Base-by-base conservation (phyloP, 1,284 basidiomycete species). In the Puccinia hordei region DNA sequence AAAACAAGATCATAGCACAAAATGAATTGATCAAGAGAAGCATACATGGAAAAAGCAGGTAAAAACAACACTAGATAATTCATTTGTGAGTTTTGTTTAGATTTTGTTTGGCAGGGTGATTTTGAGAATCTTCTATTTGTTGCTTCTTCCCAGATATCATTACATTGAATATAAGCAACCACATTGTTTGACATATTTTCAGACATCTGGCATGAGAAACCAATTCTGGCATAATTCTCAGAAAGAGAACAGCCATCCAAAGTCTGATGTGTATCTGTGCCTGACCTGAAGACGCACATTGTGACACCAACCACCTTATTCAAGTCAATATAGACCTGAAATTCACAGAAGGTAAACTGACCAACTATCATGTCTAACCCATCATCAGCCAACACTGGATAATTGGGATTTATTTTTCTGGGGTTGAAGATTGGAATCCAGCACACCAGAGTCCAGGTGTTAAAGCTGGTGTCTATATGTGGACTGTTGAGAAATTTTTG, bases 141-240 rank as follows among this genome's bases (percentile, higher is more conserved):
- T 19, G 22, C 30, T 65, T n/a, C 27, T 65, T 30, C 8, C 33
- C 61, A 38, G 61, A 10, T 27, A 65, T 27, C 5, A 38, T 68
- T 44, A 22, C 13, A n/a, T 19, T 44, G 44, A 30, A 46, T 44
- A 19, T 68, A 24, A 44, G 35, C 41, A 46, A 68, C 65, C 2
- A 68, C 65, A n/a, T 12, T 38, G 4, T 68, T 13, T 24, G 65
- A 46, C 35, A 68, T 68, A n/a, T n/a, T 44, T 44, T 44, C 22
- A 68, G 65, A 68, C 38, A 68, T 68, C n/a, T 68, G 65, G 24
- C 65, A 68, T 15, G 65, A 68, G 19, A 68, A 68, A n/a, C 65
- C 65, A 46, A 68, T 68, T 3, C 38, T 17, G 24, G 65, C 46
- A 24, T 68, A 68, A 35, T 68, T 68, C 1, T 24, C 65, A 68